These are phyloP conservation scores for Apiospora arundinis DNA, from an alignment of 2,329 filamentous ascomycete species.

Conservation along the genomic window DNA sequence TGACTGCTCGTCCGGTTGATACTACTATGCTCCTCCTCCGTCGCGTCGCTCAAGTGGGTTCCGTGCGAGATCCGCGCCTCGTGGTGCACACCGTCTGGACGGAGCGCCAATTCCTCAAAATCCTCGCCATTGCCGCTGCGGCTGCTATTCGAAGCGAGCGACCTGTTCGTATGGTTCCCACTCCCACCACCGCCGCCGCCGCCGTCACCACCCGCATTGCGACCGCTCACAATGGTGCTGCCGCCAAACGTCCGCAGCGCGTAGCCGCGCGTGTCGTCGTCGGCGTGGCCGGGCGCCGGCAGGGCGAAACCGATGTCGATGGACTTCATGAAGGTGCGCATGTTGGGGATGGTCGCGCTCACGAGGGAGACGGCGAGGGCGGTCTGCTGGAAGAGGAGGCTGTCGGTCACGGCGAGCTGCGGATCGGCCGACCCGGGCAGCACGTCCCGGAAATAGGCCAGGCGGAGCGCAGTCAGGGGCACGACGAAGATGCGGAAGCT, in stretches of 20 bases:
- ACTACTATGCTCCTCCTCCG: neutral
- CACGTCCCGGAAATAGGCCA: slow-evolving; percentile 26
- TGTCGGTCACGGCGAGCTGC: slow-evolving; percentile 28
- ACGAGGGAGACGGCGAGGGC: slow-evolving; percentile 32
- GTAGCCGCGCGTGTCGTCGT: neutral
- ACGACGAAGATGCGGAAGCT: slow-evolving; percentile 32
- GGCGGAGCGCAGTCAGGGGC: slow-evolving; percentile 25
- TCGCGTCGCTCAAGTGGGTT: neutral
- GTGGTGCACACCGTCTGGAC: neutral
- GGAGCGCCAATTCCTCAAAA: neutral
- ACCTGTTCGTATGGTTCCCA: neutral
- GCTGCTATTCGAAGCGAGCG: neutral
- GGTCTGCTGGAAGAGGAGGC: slow-evolving; percentile 30
- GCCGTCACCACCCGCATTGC: too few relatives aligned
- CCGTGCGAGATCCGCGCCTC: neutral
- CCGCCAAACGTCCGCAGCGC: slow-evolving; percentile 13
- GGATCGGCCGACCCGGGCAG: slow-evolving; percentile 25
- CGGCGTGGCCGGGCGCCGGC: neutral
- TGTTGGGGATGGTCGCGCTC: slow-evolving; percentile 33
- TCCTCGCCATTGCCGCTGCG: neutral
- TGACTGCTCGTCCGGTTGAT: neutral
- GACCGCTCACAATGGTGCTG: neutral
- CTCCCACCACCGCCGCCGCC: neutral
- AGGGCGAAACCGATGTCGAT: slow-evolving; percentile 28
- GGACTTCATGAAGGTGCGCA: slow-evolving; percentile 33